Base-by-base conservation (phyloP, 345 rosid genomes). In the Diplotaxis tenuifolia region DNA sequence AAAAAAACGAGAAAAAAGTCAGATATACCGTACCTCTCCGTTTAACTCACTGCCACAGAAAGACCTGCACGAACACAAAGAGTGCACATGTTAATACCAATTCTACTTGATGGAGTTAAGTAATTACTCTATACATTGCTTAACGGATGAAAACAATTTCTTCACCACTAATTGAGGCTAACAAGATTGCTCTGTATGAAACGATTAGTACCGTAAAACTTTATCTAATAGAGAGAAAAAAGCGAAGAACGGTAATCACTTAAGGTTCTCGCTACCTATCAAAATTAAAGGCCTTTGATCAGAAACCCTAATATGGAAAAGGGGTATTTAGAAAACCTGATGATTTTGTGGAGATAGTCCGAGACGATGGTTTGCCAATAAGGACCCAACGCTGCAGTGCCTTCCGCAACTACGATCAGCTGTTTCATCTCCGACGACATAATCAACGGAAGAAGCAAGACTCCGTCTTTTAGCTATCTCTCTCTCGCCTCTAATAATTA, bases 301-400 rank as follows among this genome's bases (percentile, higher is more conserved):
- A 20, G 45, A 75, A 80, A 80, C 82, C 82, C 79, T 79, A 82
- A 63, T 31, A 45, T 18, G 50, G 34, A 50, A 36, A 7, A 0
- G n/a, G 32, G n/a, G 27, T 32, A 52, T 29, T 34, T 15, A 19
- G 16, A 14, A 38, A 38, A 90, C 97, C 96, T 86, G 82, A 95
- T 84, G 11, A 92, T 95, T 83, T 95, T 95, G 19, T 90, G 92
- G 38, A 95, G 88, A 75, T 95, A 95, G 79, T 95, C 96, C 38
- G 90, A 84, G 57, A 89, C 65, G 19, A 95, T 73, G 65, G 83
- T 72, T 1, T 82, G 78, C 97, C 99, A 95, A 84, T 81, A 86
- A 34, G 96, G 93, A 10, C 96, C 99, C 86, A 95, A 76, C 34
- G 98, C 96, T 0, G 96, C 96, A 2, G 97, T 92, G 34, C 92